A percentile compares a stretch with the other conserved stretches of the same genome.
Conservation (phyloP, 768 basidiomycete genomes). For the Leccinum longicurvipes region DNA sequence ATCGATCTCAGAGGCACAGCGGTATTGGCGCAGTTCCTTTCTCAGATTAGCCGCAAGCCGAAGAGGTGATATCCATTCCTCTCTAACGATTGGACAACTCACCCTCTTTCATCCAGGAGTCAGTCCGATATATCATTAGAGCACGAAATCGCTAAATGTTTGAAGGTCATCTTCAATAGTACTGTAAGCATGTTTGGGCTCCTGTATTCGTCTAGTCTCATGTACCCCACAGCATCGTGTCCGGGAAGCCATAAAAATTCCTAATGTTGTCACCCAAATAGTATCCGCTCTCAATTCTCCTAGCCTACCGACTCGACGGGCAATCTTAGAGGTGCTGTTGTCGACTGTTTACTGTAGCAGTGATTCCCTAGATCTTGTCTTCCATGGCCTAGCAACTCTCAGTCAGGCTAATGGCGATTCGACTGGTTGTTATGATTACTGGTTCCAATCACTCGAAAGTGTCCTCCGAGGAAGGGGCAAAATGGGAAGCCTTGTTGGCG, state of each 20-base stretch:
- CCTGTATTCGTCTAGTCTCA: slow-evolving; percentile 1
- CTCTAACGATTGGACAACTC: background rate
- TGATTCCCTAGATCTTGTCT: slow-evolving; percentile 61
- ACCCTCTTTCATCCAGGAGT: slow-evolving; percentile 11
- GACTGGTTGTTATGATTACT: slow-evolving; percentile 72
- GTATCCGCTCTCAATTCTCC: slow-evolving; percentile 81
- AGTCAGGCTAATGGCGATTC: slow-evolving; percentile 60
- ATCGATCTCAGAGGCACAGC: slow-evolving; percentile 76
- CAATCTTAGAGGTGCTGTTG: slow-evolving; percentile 73
- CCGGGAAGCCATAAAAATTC: slow-evolving; percentile 69
- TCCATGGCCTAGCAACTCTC: slow-evolving; percentile 71
- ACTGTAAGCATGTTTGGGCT: slow-evolving; percentile 36
- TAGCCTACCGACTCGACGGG: slow-evolving; percentile 71
- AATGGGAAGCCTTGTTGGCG: slow-evolving; percentile 95
- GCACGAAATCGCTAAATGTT: slow-evolving; percentile 84
- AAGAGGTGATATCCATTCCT: slow-evolving; percentile 47
- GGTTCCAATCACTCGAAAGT: slow-evolving; percentile 81
- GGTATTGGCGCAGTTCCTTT: slow-evolving; percentile 76
- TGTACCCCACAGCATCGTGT: slow-evolving; percentile 51
- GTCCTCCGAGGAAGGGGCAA: slow-evolving; percentile 81
- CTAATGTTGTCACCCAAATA: slow-evolving; percentile 73
- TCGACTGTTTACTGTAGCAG: slow-evolving; percentile 69
- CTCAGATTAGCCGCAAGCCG: slow-evolving; percentile 71
- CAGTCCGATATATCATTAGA: slow-evolving; percentile 68
- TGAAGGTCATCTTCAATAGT: slow-evolving; percentile 78